Conservation (phyloP, 176 grass and related monocot species). For the Carex scoparia region DNA sequence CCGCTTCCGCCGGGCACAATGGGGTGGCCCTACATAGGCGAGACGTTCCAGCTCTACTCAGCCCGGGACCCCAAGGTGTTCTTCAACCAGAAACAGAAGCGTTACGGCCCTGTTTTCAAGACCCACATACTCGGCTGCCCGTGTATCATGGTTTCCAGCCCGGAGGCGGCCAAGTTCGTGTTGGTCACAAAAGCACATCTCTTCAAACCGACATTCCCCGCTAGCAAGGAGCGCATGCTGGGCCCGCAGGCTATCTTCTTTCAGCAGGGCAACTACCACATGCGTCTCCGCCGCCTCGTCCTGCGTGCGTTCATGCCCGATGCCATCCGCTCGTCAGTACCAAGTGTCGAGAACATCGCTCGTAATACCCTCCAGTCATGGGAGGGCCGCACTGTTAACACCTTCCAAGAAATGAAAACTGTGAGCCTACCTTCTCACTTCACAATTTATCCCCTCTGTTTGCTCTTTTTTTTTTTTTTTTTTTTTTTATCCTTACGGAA, state of each 20-base stretch:
- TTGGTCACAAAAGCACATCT: slow-evolving; percentile 88
- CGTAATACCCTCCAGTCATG: slow-evolving; percentile 45
- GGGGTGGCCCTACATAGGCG: slow-evolving; percentile 91
- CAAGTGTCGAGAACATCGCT: slow-evolving; percentile 63
- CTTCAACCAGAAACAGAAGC: slow-evolving; percentile 70
- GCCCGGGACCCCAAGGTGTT: slow-evolving; percentile 72
- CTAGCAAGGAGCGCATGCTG: slow-evolving; percentile 97
- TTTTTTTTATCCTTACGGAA: too few species aligned
- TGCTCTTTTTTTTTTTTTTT: background rate
- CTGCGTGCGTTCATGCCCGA: slow-evolving; percentile 85
- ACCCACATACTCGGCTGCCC: slow-evolving; percentile 91
- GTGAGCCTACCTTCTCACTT: slow-evolving; percentile 28
- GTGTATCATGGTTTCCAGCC: slow-evolving; percentile 96
- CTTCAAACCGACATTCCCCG: slow-evolving; percentile 96
- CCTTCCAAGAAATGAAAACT: slow-evolving; percentile 97
- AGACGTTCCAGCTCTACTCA: slow-evolving; percentile 92
- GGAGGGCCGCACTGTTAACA: slow-evolving; percentile 65
- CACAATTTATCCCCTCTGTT: background rate
- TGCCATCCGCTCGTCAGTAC: slow-evolving; percentile 55
- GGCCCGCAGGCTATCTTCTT: slow-evolving; percentile 95
- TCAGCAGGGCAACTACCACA: slow-evolving; percentile 87
- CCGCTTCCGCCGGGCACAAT: slow-evolving; percentile 81
- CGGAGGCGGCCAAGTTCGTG: slow-evolving; percentile 91
- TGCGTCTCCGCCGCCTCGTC: slow-evolving; percentile 73
- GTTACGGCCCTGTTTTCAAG: slow-evolving; percentile 84